Conservation (phyloP, 805 yeast genomes). For the Metschnikowia lochheadii region DNA sequence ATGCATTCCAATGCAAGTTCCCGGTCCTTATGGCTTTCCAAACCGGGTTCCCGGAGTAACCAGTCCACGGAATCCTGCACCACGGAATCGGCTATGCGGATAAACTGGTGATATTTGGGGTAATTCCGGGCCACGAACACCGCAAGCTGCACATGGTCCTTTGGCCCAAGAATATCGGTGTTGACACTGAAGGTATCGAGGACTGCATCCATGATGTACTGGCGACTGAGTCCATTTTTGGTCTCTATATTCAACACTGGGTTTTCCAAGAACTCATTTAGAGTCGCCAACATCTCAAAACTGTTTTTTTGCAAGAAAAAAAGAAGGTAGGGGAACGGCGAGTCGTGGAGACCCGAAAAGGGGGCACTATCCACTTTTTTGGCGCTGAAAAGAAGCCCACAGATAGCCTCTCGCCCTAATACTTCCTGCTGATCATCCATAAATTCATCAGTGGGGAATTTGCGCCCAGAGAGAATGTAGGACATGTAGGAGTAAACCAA, state of each 20-base stretch:
- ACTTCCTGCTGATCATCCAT: conserved; percentile 28
- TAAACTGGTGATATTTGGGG: conserved; percentile 81
- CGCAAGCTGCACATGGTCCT: conserved; percentile 40
- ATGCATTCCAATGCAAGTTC: conserved; percentile 75
- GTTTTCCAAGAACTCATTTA: conserved; percentile 85
- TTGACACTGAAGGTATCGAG: conserved; percentile 50
- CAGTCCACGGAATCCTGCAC: conserved; percentile 44
- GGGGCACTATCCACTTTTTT: neutral
- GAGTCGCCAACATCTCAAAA: conserved; percentile 55
- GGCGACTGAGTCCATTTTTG: conserved; percentile 53
- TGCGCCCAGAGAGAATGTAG: conserved; percentile 68
- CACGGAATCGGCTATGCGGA: conserved; percentile 61
- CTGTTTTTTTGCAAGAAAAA: conserved; percentile 53
- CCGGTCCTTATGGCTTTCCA: conserved; percentile 48
- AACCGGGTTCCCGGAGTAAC: conserved; percentile 43
- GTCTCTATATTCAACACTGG: conserved; percentile 63
- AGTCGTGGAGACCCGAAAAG: neutral
- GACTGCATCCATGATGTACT: conserved; percentile 70
- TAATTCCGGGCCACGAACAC: conserved; percentile 76
- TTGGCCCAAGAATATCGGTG: conserved; percentile 17
- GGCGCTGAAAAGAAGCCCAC: conserved; percentile 38
- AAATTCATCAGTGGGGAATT: conserved; percentile 66
- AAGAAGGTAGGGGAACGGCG: conserved; percentile 62
- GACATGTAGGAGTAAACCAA: conserved; percentile 56
- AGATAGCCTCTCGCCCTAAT: conserved; percentile 9